These are phyloP conservation scores for Vaccinium macrocarpon DNA, from an alignment of 148 eudicot species.

Conservation along the genomic window DNA sequence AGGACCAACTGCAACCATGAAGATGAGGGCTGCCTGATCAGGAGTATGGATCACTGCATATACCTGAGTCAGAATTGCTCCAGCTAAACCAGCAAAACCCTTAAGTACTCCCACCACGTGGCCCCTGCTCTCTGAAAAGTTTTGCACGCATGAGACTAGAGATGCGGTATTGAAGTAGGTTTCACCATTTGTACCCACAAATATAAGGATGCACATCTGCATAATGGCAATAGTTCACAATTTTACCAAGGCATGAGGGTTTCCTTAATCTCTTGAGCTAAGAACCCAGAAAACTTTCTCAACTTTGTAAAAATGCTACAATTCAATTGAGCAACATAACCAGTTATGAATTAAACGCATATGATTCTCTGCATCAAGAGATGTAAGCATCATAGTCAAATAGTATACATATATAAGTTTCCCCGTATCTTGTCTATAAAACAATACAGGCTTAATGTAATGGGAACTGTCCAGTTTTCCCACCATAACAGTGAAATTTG, in stretches of 20 bases:
- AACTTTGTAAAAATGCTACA: neutral
- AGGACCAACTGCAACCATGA: constrained; percentile 96
- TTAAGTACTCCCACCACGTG: constrained; percentile 91
- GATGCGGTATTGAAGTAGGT: constrained; percentile 89
- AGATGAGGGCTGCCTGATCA: constrained; percentile 82
- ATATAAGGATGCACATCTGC: constrained; percentile 91
- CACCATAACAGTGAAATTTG: neutral
- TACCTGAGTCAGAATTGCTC: constrained; percentile 81
- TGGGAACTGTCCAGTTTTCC: neutral
- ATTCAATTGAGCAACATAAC: constrained; percentile 8
- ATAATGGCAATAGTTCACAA: constrained; percentile 8
- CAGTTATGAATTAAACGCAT: neutral
- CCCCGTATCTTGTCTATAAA: neutral
- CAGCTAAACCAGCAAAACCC: constrained; percentile 91
- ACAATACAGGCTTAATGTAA: neutral
- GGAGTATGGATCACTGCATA: constrained; percentile 61
- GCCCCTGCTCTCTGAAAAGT: constrained; percentile 86
- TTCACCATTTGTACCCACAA: constrained; percentile 86
- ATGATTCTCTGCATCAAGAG: neutral
- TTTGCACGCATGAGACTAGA: constrained; percentile 90
- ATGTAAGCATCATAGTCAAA: neutral
- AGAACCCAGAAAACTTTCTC: neutral
- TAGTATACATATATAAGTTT: neutral
- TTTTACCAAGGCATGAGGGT: neutral
- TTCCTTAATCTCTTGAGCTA: neutral